Percentiles rank a stretch among this genome's conserved stretches.
Conservation (phyloP, 1,139 yeast species). For the Wickerhamiella pararugosa region DNA sequence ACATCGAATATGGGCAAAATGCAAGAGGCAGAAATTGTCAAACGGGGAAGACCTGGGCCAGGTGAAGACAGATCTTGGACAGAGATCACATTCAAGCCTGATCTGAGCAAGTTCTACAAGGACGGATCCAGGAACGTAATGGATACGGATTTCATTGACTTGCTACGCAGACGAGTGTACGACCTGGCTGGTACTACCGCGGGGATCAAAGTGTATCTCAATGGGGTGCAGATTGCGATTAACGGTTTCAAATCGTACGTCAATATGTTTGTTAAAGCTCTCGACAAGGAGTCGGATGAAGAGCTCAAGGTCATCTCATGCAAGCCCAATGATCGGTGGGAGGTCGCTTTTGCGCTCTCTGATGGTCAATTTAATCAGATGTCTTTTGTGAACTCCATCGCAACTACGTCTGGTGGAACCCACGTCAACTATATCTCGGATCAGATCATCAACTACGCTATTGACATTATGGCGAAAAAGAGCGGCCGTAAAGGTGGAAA, state of each 20-base stretch:
- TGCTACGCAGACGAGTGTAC: conserved; percentile 82
- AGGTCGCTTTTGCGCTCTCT: conserved; percentile 85
- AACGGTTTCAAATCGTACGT: conserved; percentile 74
- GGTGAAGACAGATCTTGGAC: conserved; percentile 52
- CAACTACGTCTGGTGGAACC: conserved; percentile 95
- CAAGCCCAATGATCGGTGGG: conserved; percentile 75
- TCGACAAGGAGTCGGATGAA: conserved; percentile 28
- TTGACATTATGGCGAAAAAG: conserved; percentile 54
- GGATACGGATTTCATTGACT: conserved; percentile 71
- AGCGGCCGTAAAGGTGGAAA: conserved; percentile 32
- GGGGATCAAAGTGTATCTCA: conserved; percentile 64
- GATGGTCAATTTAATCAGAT: conserved; percentile 87
- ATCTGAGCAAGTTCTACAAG: conserved; percentile 75
- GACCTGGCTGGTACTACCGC: conserved; percentile 93
- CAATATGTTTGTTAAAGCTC: conserved; percentile 74
- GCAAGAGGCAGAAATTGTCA: conserved; percentile 52
- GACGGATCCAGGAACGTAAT: conserved; percentile 28
- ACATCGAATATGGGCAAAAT: conserved; percentile 68
- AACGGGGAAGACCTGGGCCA: conserved; percentile 18
- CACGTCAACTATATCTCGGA: conserved; percentile 82
- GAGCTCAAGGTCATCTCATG: conserved; percentile 57
- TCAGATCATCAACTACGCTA: conserved; percentile 63
- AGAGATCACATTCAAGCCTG: conserved; percentile 80
- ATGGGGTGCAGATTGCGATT: conserved; percentile 57
- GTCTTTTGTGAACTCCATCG: conserved; percentile 93